A percentile compares a stretch with the other conserved stretches of the same genome.
Conservation (phyloP, 768 basidiomycete species). For the Phylloporus rhodoxanthus region DNA sequence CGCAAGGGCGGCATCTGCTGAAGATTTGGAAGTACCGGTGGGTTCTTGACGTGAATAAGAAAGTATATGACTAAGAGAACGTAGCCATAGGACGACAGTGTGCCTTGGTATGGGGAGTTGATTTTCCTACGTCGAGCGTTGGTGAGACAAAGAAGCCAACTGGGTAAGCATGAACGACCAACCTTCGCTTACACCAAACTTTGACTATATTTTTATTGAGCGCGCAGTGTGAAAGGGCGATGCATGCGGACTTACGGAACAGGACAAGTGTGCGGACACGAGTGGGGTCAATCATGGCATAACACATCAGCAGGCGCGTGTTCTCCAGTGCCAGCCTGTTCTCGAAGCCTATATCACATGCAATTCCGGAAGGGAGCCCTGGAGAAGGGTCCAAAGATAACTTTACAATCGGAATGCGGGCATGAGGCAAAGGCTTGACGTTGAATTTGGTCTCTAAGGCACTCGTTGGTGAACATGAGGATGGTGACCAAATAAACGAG, state of each 20-base stretch:
- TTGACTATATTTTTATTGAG: constrained; percentile 59
- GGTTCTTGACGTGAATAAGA: constrained; percentile 95
- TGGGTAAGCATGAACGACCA: background rate
- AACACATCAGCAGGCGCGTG: constrained; percentile 91
- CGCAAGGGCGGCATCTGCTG: constrained; percentile 91
- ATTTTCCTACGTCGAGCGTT: constrained; percentile 65
- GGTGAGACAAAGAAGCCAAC: background rate
- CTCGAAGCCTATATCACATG: constrained; percentile 98
- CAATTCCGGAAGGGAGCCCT: constrained; percentile 78
- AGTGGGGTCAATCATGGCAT: constrained; percentile 94
- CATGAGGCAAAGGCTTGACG: constrained; percentile 93
- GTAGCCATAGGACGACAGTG: constrained; percentile 94
- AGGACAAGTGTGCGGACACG: constrained; percentile 91
- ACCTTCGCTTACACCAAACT: constrained; percentile 97
- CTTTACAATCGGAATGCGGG: constrained; percentile 98
- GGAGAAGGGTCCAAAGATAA: constrained; percentile 85
- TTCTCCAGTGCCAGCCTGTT: constrained; percentile 96
- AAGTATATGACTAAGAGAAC: constrained; percentile 98
- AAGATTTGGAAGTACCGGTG: constrained; percentile 91
- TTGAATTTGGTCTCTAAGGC: constrained; percentile 84
- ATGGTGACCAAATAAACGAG: constrained; percentile 4
- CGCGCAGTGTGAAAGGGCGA: constrained; percentile 1
- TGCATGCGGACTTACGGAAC: constrained; percentile 70
- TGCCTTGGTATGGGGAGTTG: constrained; percentile 97
- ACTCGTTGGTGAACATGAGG: constrained; percentile 9